A percentile compares a stretch with the other conserved stretches of the same genome.
These are phyloP conservation scores for Cadophora gregata DNA, from an alignment of 2,329 filamentous ascomycete species.

Conservation along the genomic window DNA sequence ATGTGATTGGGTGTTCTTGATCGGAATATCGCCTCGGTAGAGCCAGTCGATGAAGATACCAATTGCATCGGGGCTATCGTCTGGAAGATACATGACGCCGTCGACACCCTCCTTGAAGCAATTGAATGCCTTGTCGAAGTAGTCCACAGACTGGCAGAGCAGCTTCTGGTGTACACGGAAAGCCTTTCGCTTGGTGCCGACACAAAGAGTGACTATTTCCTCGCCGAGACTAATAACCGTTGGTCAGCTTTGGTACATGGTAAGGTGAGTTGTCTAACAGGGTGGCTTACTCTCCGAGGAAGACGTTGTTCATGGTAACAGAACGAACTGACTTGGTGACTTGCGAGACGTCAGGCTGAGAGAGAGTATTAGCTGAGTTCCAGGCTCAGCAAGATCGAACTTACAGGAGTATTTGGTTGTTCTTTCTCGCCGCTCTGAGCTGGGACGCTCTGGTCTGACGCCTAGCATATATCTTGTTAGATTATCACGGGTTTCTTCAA, in stretches of 20 bases:
- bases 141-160: slow-evolving; percentile 26
- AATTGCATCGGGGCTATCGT: not conserved
- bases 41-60: not conserved
- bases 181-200: slow-evolving; percentile 17
- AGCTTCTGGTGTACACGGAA: slow-evolving; percentile 31
- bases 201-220: slow-evolving; percentile 6
- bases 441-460: not conserved
- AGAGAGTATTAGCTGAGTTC: not conserved
- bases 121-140: slow-evolving; percentile 28
- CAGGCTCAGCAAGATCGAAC: not conserved
- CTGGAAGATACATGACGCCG: not conserved
- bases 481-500: not conserved
- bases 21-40: not conserved
- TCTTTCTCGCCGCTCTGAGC: not conserved
- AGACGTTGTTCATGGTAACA: not conserved
- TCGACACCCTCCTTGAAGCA: slow-evolving; percentile 15
- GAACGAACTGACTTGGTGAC: not conserved
- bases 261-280: not conserved
- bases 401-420: not conserved
- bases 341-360: not conserved
- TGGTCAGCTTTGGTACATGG: not conserved
- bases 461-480: not conserved
- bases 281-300: not conserved
- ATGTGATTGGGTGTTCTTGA: not conserved
- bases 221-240: slow-evolving; percentile 5